phyloP scores from a whole-genome alignment of 2,329 filamentous ascomycete species.

The Penicillium olsonii region DNA sequence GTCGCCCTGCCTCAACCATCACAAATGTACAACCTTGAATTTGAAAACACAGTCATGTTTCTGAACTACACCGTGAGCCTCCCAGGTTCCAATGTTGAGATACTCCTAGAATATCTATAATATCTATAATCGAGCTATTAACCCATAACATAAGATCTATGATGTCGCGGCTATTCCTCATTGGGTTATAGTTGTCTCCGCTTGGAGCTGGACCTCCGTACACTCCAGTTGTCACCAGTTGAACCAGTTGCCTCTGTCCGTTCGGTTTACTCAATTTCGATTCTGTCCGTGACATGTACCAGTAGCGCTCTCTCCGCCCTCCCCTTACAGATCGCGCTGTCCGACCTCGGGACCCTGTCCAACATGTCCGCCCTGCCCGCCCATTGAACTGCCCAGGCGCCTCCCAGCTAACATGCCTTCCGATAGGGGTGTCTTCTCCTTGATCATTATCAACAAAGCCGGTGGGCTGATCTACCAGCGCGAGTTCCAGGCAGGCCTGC shows the following conservation, averaged over 20 bases:
- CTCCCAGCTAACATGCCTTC: constrained; percentile 11
- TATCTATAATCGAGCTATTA: too few species aligned
- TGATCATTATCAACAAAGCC: constrained; percentile 98
- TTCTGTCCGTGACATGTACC: constrained; percentile 5
- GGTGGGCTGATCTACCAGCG: constrained; percentile 95
- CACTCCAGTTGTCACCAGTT: too few species aligned
- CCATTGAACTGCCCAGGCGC: background rate
- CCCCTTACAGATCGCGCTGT: constrained; percentile 10
- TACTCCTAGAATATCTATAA: too few species aligned
- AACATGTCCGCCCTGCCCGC: constrained; percentile 22
- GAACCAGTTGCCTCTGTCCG: too few species aligned
- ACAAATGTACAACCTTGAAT: too few species aligned
- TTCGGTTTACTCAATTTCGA: background rate
- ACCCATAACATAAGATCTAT: background rate
- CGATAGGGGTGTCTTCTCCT: constrained; percentile 86
- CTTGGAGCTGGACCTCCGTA: too few species aligned
- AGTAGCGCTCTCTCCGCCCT: constrained; percentile 7
- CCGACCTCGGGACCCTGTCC: constrained; percentile 6
- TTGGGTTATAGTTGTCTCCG: background rate
- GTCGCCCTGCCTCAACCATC: too few species aligned
- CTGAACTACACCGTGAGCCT: too few species aligned
- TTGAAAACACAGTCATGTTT: too few species aligned
- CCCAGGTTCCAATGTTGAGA: too few species aligned
- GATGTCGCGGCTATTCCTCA: background rate
- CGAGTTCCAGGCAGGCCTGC: constrained; percentile 83